Base-by-base conservation (phyloP, 805 yeast genomes). In the Candida arabinofermentans region DNA sequence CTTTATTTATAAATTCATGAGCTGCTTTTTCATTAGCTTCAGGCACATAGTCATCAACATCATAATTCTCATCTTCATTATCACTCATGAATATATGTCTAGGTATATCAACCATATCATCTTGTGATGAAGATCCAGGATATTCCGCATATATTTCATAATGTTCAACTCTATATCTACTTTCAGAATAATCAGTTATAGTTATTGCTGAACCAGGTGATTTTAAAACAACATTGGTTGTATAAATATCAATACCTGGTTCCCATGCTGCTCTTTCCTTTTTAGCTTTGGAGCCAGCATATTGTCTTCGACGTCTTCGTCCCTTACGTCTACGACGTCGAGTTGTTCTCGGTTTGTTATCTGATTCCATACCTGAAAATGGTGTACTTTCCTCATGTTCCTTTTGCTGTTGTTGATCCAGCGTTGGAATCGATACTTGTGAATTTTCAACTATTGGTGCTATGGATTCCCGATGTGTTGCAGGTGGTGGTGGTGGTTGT, bases 171-270 rank as follows among this genome's bases (percentile, higher is more conserved):
- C 75, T 52, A 48, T 72, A 74, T 19, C 78, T 48, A 1, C 51
- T 53, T 39, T 65, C 57, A 21, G 69, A 65, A 54, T 77, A 78
- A 51, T 78, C 84, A 0, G 78, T 70, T 5, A 78, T 59, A 0
- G 81, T 75, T 6, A 77, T 66, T 1, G 72, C 66, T 0, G 83
- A 76, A 0, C 82, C 82, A 3, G 73, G 66, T 1, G 78, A 65
- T 12, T 68, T 67, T n/a, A 77, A 54, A 8, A 73, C 66, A 5
- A 79, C 80, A 18, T 64, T 69, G 1, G 81, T 77, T 1, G 73
- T 72, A 8, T 67, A 56, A 26, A 75, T 64, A 50, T 78, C 74
- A 22, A 77, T 67, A 16, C 84, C 84, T 0, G 84, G 83, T 50
- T 78, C 84, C 75, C 78, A 74, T 19, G 72, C 77, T 4, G 76